Evolutionary conservation across 345 rosid genomes (phyloP), one percentile per base, ranked within the genome.

Genomic region (Dipteronia dyeriana): DNA sequence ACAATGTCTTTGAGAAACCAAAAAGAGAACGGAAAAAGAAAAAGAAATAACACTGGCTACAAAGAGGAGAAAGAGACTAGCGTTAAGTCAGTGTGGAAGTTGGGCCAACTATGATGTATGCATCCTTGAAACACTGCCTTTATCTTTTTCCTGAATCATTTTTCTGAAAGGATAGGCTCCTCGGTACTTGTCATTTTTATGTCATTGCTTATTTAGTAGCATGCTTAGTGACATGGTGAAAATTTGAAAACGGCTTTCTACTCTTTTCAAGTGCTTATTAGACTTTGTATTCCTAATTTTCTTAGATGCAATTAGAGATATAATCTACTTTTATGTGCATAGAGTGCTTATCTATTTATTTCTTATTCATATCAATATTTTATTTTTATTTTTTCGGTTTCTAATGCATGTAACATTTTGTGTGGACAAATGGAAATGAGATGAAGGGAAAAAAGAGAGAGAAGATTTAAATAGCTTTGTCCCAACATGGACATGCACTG

Each of bases 281-380:
- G 65, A 25, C 25, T 25, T 19, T 74, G 69, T 74, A 74, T 47
- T 63, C 60, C 4, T 57, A 74, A 63, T 63, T 49, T 74, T 49
- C 4, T 26, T 63, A 7, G 26, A 47, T 29, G 5, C 56, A 23
- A 23, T 13, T 14, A 34, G 38, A 25, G 43, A 17, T 19, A 9
- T 47, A 16, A 9, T 57, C 61, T 51, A 51, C 74, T 16, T 64
- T 64, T 12, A 11, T 64, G 65, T 60, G 13, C 12, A 1, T 60
- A 25, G 3, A 9, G 26, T 60, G 65, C 31, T 25, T 64, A 11
- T 29, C 3, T 3, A 9, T 29, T 25, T 8, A 19, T 19, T 56
- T 9, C 45, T 41, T 41, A 41, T 41, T 7, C 45, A 41, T 34
- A 41, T 41, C 9, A 8, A 41, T 9, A 8, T 9, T 8, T 8